These are phyloP conservation scores for Brassica nigra DNA, from an alignment of 345 rosid species.

Conservation along the genomic window DNA sequence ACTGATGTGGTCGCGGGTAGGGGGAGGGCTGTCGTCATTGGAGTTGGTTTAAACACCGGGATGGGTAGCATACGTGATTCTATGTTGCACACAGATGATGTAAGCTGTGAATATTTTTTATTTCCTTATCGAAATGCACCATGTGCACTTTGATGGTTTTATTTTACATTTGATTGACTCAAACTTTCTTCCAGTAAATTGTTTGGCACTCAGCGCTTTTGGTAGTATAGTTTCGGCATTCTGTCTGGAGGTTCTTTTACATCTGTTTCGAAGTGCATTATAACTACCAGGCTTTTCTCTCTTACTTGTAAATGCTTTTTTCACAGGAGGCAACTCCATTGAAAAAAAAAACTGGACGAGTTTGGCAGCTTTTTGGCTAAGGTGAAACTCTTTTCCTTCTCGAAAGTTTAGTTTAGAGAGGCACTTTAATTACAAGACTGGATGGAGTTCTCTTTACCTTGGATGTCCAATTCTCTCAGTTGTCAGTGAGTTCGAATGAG, in stretches of 20 bases:
- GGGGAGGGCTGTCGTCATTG: slow-evolving; percentile 93
- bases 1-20: slow-evolving; percentile 90
- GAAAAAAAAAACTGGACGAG: slow-evolving; percentile 95
- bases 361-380: slow-evolving; percentile 97
- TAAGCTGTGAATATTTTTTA: slow-evolving; percentile 43
- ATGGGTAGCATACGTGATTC: slow-evolving; percentile 99
- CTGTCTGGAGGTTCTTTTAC: slow-evolving; percentile 1
- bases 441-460: slow-evolving; percentile 8
- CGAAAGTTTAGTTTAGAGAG: background rate
- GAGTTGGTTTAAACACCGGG: slow-evolving; percentile 95
- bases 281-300: slow-evolving; percentile 5
- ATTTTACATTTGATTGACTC: slow-evolving; percentile 5
- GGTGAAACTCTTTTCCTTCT: slow-evolving; percentile 50
- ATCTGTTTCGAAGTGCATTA: slow-evolving; percentile 19
- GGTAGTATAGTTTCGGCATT: slow-evolving; percentile 4
- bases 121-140: slow-evolving; percentile 13
- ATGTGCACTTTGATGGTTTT: slow-evolving; percentile 5
- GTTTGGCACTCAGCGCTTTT: background rate
- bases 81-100: slow-evolving; percentile 92
- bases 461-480: slow-evolving; percentile 16
- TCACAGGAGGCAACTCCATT: slow-evolving; percentile 93
- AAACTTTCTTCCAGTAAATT: slow-evolving; percentile 4
- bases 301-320: slow-evolving; percentile 30
- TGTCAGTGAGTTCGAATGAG: background rate
- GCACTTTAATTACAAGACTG: slow-evolving; percentile 10